Evolutionary conservation across 345 rosid species (phyloP).

Genomic region (Reutealis trisperma): DNA sequence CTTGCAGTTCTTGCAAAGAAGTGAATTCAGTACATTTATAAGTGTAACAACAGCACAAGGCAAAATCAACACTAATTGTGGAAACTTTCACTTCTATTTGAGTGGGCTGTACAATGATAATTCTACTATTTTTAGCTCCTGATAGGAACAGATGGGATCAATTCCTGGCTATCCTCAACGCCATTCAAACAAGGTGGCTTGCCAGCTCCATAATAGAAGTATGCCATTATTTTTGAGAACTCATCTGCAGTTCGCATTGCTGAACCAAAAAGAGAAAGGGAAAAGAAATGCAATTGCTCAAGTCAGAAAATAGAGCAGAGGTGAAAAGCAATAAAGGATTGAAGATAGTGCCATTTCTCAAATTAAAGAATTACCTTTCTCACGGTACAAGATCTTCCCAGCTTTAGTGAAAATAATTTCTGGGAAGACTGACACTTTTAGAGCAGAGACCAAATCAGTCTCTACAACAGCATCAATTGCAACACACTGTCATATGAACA

Average conservation of each 20-base stretch:
- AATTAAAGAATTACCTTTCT: constrained; percentile 53
- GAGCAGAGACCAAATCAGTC: constrained; percentile 67
- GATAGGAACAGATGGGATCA: constrained; percentile 49
- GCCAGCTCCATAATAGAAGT: constrained; percentile 87
- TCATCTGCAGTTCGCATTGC: constrained; percentile 70
- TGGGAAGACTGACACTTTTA: constrained; percentile 64
- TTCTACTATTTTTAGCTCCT: constrained; percentile 22
- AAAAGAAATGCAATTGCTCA: neutral
- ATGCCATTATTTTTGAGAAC: constrained; percentile 81
- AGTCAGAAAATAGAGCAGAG: neutral
- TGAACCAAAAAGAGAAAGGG: constrained; percentile 29
- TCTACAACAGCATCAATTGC: constrained; percentile 83
- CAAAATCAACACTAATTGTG: neutral
- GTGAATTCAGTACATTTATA: neutral
- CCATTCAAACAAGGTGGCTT: constrained; percentile 63
- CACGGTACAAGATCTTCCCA: constrained; percentile 81
- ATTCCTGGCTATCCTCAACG: constrained; percentile 44
- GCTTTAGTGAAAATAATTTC: constrained; percentile 83
- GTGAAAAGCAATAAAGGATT: neutral
- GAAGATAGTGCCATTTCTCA: neutral
- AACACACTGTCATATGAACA: constrained; percentile 55
- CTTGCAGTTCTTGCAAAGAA: neutral
- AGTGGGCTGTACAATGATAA: neutral
- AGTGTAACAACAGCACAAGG: neutral
- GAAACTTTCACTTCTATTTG: neutral